These are phyloP conservation scores for Lachnellula arida DNA, from an alignment of 2,329 filamentous ascomycete species.

Conservation along the genomic window DNA sequence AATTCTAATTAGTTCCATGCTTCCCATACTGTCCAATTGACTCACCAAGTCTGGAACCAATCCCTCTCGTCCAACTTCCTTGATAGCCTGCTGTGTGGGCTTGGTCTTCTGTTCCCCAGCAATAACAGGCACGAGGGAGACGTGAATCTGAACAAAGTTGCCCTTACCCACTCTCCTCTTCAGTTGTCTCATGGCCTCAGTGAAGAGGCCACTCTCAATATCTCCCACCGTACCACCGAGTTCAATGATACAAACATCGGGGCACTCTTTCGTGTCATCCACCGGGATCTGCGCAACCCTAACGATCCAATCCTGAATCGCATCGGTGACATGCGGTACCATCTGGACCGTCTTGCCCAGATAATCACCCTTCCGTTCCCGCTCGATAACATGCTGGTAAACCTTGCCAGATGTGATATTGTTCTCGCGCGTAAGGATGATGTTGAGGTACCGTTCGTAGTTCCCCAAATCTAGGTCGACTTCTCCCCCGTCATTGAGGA, in stretches of 20 bases:
- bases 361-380: slow-evolving; percentile 58
- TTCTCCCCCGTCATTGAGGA: slow-evolving; percentile 78
- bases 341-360: slow-evolving; percentile 86
- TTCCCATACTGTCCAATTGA: not conserved
- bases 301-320: slow-evolving; percentile 89
- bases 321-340: slow-evolving; percentile 87
- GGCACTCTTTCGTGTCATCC: slow-evolving; percentile 75
- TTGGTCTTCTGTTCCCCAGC: slow-evolving; percentile 85
- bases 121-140: slow-evolving; percentile 75
- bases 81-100: slow-evolving; percentile 88
- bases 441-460: slow-evolving; percentile 76
- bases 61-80: slow-evolving; percentile 68
- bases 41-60: slow-evolving; percentile 25
- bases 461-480: slow-evolving; percentile 71
- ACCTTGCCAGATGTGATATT: slow-evolving; percentile 99
- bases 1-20: not conserved
- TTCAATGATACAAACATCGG: slow-evolving; percentile 88
- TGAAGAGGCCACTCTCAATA: slow-evolving; percentile 82
- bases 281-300: slow-evolving; percentile 80
- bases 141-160: slow-evolving; percentile 86
- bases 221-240: slow-evolving; percentile 69
- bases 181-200: slow-evolving; percentile 80
- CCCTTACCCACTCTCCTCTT: slow-evolving; percentile 65
- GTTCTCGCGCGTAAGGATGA: slow-evolving; percentile 77
- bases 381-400: slow-evolving; percentile 82